A percentile compares a stretch with the other conserved stretches of the same genome.
Conservation (phyloP, 1,284 basidiomycete species). For the Chiua sp. region DNA sequence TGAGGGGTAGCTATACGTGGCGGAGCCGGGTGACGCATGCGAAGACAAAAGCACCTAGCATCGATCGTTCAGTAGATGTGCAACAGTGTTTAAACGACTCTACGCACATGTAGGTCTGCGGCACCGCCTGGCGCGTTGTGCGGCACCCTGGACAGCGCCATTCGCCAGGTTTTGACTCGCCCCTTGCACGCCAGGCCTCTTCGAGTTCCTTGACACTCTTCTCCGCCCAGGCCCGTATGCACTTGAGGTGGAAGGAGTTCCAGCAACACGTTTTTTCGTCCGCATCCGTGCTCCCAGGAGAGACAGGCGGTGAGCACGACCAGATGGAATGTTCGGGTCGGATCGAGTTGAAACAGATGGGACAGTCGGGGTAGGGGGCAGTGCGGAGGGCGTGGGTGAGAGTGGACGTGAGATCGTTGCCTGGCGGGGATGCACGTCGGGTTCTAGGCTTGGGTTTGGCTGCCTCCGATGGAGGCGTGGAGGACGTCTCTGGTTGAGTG, state of each 20-base stretch:
- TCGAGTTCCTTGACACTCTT: constrained; percentile 80
- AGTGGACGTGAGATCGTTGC: constrained; percentile 71
- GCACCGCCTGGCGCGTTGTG: constrained; percentile 67
- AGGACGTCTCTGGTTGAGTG: constrained; percentile 15
- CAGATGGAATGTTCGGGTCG: constrained; percentile 76
- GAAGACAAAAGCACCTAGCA: constrained; percentile 82
- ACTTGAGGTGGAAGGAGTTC: constrained; percentile 85
- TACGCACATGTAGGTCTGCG: constrained; percentile 69
- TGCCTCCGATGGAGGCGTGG: constrained; percentile 3
- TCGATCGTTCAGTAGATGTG: too few species aligned
- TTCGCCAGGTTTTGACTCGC: constrained; percentile 69
- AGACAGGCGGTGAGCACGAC: constrained; percentile 71
- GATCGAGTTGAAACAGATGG: constrained; percentile 80
- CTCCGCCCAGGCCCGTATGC: constrained; percentile 77
- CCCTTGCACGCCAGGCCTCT: constrained; percentile 78
- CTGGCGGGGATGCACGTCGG: constrained; percentile 13
- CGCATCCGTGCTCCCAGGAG: constrained; percentile 32
- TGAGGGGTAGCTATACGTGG: constrained; percentile 80
- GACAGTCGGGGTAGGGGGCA: constrained; percentile 77
- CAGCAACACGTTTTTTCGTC: constrained; percentile 69
- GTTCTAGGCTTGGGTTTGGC: constrained; percentile 9
- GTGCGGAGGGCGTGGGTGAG: constrained; percentile 67
- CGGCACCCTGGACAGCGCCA: constrained; percentile 94
- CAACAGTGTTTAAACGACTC: background rate
- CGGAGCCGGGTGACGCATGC: constrained; percentile 72